Base-by-base conservation (phyloP, 2,329 filamentous ascomycete genomes). In the Helotiales sp. region DNA sequence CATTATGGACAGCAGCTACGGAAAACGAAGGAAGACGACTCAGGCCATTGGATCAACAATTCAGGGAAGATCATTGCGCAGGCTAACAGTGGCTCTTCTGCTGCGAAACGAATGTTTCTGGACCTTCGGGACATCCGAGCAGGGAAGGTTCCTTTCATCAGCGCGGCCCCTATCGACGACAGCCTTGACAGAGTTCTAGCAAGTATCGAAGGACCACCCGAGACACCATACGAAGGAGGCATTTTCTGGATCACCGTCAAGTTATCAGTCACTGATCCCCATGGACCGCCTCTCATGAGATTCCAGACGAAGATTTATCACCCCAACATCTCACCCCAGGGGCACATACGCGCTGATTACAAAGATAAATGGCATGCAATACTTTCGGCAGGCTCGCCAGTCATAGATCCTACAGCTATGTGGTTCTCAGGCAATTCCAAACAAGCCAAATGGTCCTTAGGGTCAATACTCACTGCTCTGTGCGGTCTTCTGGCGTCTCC, bases 201-300 rank as follows among this genome's bases (percentile, higher is more conserved):
- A 6, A 72, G 71, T 55, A 73, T 75, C 37, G 71, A 75, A 64
- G 73, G 73, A 0, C 73, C 71, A 4, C 73, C 60, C 6, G 75
- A 72, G 8, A 75, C 74, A 0, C 73, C 72, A 0, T 76, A 75
- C 17, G 70, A 71, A 59, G 66, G 70, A 0, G 70, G 72, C 1
- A 61, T 72, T 10, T 75, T 75, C 28, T 75, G 69, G 69, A 69
- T 74, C 26, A 66, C 52, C 1, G 64, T 74, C 24, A 66, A 64
- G 20, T 30, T 70, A 15, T 59, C 64, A 17, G 26, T 63, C 10
- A 54, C 61, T 20, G 34, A 67, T 22, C 57, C 52, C 0, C 28
- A 22, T 24, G n/a, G 40, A 13, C 65, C 67, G 1, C 72, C 71
- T 0, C 22, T 64, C 3, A 68, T 74, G 43, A 64, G 65, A 2